Evolutionary conservation across 495 filamentous ascomycete genomes (phyloP), one percentile per base, ranked within the genome.

Genomic region (Sphaerosporella brunnea): DNA sequence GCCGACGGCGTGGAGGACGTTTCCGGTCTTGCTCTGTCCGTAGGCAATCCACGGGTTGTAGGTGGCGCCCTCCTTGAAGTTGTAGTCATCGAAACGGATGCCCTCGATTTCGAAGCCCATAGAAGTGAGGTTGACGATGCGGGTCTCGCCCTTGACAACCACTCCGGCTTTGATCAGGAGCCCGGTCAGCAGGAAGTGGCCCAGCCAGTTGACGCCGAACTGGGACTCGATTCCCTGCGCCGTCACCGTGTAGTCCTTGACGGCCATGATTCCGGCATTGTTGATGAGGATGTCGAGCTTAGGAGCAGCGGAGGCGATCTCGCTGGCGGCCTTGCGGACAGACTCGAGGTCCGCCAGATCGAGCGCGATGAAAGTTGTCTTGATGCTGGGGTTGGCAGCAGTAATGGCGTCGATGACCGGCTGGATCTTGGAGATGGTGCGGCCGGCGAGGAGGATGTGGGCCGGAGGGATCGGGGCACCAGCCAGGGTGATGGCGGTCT

Each of bases 201-300:
- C 73, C 4, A 75, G 62, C 52, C 78, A 69, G 57, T 73, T 75
- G 34, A 68, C 65, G 7, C 65, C 74, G 13, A 82, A 65, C 51
- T 80, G 76, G 32, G 66, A 60, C 54, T 80, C 78, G 44, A 71
- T 60, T 3, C 68, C 67, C 23, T 66, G 50, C 37, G 52, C 62
- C 48, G 59, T 72, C 45, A 56, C 53, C 24, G 45, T 48, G 51
- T 54, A 66, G 61, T 59, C 43, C 58, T 55, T 54, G 65, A 63
- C 26, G 23, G 66, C 64, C 78, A 82, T 81, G 45, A 81, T 68
- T 3, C 72, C 79, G 10, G 79, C 77, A 57, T 79, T 82, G 64
- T 82, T 78, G 59, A 82, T 73, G 2, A 82, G 54, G 21, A 79
- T 71, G 59, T 82, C 74, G 32, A 83, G 67, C 28, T 73, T 62